These are phyloP conservation scores for Nicotiana obtusifolia DNA, from an alignment of 257 asterid species.

Conservation along the genomic window DNA sequence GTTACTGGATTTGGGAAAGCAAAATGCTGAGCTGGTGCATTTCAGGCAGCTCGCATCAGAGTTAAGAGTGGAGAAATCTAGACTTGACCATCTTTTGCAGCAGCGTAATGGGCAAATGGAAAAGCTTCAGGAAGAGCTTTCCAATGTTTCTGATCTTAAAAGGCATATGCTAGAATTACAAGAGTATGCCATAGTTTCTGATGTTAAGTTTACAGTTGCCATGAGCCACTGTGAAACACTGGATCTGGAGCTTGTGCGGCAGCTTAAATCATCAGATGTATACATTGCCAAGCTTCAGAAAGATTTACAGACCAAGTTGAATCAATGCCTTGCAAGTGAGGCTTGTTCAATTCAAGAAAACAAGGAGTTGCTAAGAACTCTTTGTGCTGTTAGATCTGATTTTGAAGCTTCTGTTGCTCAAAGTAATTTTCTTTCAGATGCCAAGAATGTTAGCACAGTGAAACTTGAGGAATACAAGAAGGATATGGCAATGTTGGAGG, in stretches of 20 bases:
- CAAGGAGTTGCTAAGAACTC: constrained; percentile 25
- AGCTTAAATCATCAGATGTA: constrained; percentile 40
- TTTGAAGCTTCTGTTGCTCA: constrained; percentile 46
- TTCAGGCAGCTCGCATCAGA: constrained; percentile 43
- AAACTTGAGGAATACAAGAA: constrained; percentile 42
- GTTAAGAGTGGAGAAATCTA: constrained; percentile 58
- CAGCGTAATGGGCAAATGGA: constrained; percentile 40
- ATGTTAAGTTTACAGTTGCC: constrained; percentile 47
- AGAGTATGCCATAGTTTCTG: constrained; percentile 43
- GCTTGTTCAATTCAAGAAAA: constrained; percentile 45
- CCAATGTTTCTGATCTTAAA: constrained; percentile 41
- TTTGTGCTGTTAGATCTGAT: constrained; percentile 42
- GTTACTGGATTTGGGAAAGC: constrained; percentile 33
- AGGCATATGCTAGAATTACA: constrained; percentile 45
- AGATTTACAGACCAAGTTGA: constrained; percentile 36
- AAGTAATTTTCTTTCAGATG: constrained; percentile 51
- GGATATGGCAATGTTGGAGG: constrained; percentile 32
- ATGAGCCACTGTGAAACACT: constrained; percentile 38
- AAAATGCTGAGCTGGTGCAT: constrained; percentile 45
- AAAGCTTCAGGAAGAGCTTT: constrained; percentile 32
- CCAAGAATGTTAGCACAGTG: constrained; percentile 26
- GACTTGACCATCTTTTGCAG: constrained; percentile 40
- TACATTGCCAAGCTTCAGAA: constrained; percentile 37
- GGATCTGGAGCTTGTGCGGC: constrained; percentile 33
- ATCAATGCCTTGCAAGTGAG: constrained; percentile 39